Evolutionary conservation across 83 land plant species (phyloP), one percentile per base, ranked within the genome.

Genomic region (Picea abies): DNA sequence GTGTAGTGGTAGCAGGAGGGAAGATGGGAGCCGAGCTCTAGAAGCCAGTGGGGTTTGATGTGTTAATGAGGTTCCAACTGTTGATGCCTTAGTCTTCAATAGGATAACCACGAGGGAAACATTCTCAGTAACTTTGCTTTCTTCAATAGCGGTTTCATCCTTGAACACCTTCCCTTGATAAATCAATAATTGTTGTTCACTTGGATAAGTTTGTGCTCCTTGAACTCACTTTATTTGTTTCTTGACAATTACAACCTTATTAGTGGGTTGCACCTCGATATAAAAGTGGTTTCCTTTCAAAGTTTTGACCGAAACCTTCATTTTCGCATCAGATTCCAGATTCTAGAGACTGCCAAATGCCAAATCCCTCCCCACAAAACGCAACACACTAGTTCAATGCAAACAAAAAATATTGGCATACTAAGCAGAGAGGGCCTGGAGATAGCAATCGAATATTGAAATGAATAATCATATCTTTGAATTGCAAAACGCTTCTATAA

Each of bases 51-150:
- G 89, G 72, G 72, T 89, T 88, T 12, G 81, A 68, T 12, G 87
- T 20, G 60, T 29, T 29, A 29, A 29, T 29, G 29, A 29, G 29
- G 29, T 56, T 56, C 60, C 60, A 56, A 15, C 16, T 56, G 60
- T 56, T 56, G 60, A 12, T 11, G 3, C 15, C 60, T 56, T 56
- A 12, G 96, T 97, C 96, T 97, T 97, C 77, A 97, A 94, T n/a
- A 97, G 90, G 98, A 96, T 97, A 79, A 97, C 98, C 62, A 97
- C 99, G 62, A 97, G 93, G 78, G 96, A 96, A 61, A 94, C 94
- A 84, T 96, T 91, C 82, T 98, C 98, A 26, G 88, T 81, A 37
- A 97, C 97, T 78, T 93, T 90, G 84, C 94, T 97, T 41, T 96
- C 98, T 60, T 90, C 92, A 89, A 97, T 70, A 37, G 99, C 94